Conservation (phyloP, 164 flowering plant genomes). For the Echeveria elegans region DNA sequence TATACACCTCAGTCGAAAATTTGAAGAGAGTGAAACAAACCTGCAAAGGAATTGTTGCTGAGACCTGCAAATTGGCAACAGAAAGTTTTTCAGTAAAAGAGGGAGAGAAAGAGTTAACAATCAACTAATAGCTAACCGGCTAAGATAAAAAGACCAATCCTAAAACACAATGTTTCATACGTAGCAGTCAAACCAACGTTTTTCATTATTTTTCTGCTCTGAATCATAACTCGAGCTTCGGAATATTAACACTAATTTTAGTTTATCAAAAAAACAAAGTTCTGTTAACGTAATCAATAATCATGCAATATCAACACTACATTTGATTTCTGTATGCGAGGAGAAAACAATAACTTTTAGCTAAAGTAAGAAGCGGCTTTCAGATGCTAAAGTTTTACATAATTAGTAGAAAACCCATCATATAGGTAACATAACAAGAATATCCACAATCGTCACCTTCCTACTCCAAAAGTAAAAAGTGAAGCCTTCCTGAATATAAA, state of each 20-base stretch:
- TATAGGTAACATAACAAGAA: not conserved
- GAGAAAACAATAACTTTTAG: not conserved
- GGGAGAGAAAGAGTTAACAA: not conserved
- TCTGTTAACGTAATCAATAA: too few relatives aligned
- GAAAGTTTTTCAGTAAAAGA: not conserved
- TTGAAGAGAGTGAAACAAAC: not conserved
- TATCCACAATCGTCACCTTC: not conserved
- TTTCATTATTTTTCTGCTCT: too few relatives aligned
- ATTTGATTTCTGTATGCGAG: not conserved
- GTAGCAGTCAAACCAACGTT: not conserved
- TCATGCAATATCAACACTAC: not conserved
- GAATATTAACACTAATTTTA: too few relatives aligned
- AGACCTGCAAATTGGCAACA: constrained; percentile 1
- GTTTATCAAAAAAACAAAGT: too few relatives aligned
- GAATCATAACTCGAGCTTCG: too few relatives aligned
- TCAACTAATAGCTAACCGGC: not conserved
- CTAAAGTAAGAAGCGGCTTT: not conserved
- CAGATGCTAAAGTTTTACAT: not conserved
- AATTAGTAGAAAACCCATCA: not conserved
- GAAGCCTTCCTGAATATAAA: not conserved
- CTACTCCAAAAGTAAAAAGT: not conserved
- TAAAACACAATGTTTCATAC: not conserved
- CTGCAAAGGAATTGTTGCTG: constrained; percentile 6
- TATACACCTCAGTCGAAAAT: not conserved
- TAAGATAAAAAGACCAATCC: not conserved